phyloP scores from a whole-genome alignment of 2,329 filamentous ascomycete genomes.

The Pseudophaeomoniella oleicola region DNA sequence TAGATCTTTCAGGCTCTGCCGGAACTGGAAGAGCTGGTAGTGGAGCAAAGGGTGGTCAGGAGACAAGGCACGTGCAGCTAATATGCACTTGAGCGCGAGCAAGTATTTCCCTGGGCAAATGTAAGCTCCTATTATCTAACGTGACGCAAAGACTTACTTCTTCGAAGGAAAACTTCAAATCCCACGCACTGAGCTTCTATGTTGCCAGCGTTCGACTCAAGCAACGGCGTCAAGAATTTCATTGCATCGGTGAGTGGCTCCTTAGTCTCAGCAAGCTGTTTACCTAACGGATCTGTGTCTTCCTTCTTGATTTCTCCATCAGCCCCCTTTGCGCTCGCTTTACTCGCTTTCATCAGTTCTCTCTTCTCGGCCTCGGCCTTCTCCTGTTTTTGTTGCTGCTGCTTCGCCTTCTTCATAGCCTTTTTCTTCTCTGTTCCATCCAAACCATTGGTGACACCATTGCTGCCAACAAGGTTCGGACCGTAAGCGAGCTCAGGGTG shows the following conservation, averaged over 20 bases:
- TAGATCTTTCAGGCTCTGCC: slow-evolving; percentile 42
- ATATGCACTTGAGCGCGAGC: slow-evolving; percentile 73
- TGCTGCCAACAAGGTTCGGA: slow-evolving; percentile 39
- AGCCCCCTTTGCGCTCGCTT: slow-evolving; percentile 41
- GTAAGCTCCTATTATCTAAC: slow-evolving; percentile 13
- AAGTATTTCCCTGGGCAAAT: slow-evolving; percentile 58
- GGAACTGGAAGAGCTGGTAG: slow-evolving; percentile 58
- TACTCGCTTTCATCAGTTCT: slow-evolving; percentile 65
- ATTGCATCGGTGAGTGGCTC: slow-evolving; percentile 75
- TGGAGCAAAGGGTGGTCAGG: slow-evolving; percentile 57
- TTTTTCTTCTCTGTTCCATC: slow-evolving; percentile 62
- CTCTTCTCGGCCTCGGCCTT: slow-evolving; percentile 70
- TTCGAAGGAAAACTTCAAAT: slow-evolving; percentile 77
- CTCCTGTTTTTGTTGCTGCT: slow-evolving; percentile 59
- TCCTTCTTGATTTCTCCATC: slow-evolving; percentile 60
- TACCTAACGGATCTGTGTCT: slow-evolving; percentile 75
- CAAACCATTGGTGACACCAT: slow-evolving; percentile 34
- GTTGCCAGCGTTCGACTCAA: slow-evolving; percentile 69
- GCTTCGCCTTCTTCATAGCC: slow-evolving; percentile 78
- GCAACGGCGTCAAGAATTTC: slow-evolving; percentile 68
- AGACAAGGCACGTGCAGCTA: slow-evolving; percentile 57
- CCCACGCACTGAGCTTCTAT: slow-evolving; percentile 71
- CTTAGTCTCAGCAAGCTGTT: slow-evolving; percentile 63
- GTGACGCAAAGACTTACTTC: slow-evolving; percentile 44
- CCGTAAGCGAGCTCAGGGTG: slow-evolving; percentile 53